phyloP scores from a whole-genome alignment of 345 rosid genomes.

The Eucalyptus sp. region DNA sequence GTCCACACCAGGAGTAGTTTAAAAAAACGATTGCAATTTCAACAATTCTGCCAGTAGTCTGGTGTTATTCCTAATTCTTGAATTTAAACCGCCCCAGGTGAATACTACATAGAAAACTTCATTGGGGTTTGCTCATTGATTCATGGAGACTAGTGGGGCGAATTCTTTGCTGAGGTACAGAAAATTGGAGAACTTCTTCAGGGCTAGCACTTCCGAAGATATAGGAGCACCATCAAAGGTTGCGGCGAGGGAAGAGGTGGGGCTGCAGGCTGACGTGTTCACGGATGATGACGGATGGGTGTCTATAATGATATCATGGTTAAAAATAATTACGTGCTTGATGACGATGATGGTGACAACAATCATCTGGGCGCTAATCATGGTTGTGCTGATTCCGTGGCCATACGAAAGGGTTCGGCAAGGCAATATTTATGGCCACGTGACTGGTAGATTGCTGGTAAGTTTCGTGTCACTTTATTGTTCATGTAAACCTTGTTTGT shows the following conservation, averaged over 20 bases:
- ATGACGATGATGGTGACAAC: slow-evolving; percentile 35
- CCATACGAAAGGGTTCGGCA: slow-evolving; percentile 32
- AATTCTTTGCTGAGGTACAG: slow-evolving; percentile 21
- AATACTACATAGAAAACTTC: background rate
- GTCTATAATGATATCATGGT: slow-evolving; percentile 13
- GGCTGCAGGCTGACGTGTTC: background rate
- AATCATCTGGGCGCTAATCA: slow-evolving; percentile 25
- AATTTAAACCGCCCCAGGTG: background rate
- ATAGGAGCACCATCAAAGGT: background rate
- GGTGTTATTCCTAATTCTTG: background rate
- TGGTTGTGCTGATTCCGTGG: slow-evolving; percentile 41
- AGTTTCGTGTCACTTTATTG: background rate
- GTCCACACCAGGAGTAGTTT: background rate
- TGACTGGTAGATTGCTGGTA: slow-evolving; percentile 47
- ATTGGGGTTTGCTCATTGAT: background rate
- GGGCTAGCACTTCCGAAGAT: slow-evolving; percentile 2
- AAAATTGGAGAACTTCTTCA: slow-evolving; percentile 25
- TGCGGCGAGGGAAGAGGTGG: background rate
- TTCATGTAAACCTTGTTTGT: background rate
- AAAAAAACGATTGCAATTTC: background rate
- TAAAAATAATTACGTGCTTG: slow-evolving; percentile 30
- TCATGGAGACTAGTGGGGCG: slow-evolving; percentile 18
- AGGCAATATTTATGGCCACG: slow-evolving; percentile 44
- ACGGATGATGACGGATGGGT: slow-evolving; percentile 33
- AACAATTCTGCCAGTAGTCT: background rate